Evolutionary conservation across 169 alveolate species (phyloP), one percentile per base, ranked within the genome.

Genomic region (Plasmodium fragile): DNA sequence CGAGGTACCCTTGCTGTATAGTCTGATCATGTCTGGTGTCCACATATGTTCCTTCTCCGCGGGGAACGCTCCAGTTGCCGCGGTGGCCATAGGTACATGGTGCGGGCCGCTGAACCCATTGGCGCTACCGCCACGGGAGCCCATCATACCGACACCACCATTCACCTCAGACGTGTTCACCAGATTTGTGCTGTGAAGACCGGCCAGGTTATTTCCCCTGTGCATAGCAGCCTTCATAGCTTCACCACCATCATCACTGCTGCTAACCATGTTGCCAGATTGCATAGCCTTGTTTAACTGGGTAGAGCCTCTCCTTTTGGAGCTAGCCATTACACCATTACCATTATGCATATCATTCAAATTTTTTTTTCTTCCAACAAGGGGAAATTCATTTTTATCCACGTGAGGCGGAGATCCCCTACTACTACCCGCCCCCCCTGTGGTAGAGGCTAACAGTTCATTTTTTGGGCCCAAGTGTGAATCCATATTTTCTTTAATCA

Each of bases 231-330:
- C 32, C 59, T 73, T 84, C 83, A 49, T 39, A 16, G 77, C 77
- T 52, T 84, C 84, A 18, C 32, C 84, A 18, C 32, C 49, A 49
- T 84, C 92, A 73, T 34, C 59, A 32, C 43, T 34, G 77, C 43
- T 71, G 39, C 65, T 84, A 70, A 16, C n/a, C 3, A 34, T 18
- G 81, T 89, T 89, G 22, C 70, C 70, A 18, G 81, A 30, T 59
- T 39, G 70, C n/a, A 13, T 10, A 72, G 16, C 77, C 16, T 89
- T 55, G 59, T 89, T 89, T 39, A 43, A 11, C 32, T 78, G 80
- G 10, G 28, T 82, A n/a, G 45, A 41, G 3, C 6, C 43, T 13
- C 34, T 72, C 11, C 22, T 72, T 39, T 77, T 89, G 6, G 52
- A 16, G 41, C 71, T 78, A 78, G 28, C 72, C 70, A 77, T 22